These are phyloP conservation scores for Fusarium abutilonis DNA, from an alignment of 2,329 filamentous ascomycete species.

Conservation along the genomic window DNA sequence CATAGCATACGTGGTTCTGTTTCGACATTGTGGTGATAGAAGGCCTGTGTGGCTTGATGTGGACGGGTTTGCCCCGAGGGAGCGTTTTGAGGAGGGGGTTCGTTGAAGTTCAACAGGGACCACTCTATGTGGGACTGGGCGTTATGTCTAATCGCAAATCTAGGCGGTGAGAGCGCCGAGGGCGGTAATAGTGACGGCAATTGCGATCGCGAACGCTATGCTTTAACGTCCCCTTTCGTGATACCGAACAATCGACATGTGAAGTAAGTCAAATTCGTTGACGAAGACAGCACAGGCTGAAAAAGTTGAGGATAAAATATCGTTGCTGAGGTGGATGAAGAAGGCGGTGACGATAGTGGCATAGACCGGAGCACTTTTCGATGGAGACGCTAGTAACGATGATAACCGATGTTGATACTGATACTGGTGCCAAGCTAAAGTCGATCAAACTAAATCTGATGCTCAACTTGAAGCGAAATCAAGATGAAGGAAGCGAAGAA, in stretches of 20 bases:
- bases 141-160: constrained; percentile 38
- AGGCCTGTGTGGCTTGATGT: constrained; percentile 32
- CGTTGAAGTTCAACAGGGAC: constrained; percentile 42
- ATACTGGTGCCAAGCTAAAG: constrained; percentile 10
- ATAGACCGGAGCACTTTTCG: constrained; percentile 38
- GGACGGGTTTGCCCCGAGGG: constrained; percentile 35
- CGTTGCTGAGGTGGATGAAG: constrained; percentile 32
- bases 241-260: constrained; percentile 40
- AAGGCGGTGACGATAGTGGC: constrained; percentile 44
- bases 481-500: constrained; percentile 27
- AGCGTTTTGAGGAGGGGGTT: constrained; percentile 39
- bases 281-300: constrained; percentile 20
- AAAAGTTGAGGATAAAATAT: constrained; percentile 31
- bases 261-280: constrained; percentile 23
- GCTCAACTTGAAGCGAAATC: constrained; percentile 26
- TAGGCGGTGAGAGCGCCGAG: constrained; percentile 36
- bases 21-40: constrained; percentile 55
- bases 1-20: constrained; percentile 54
- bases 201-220: constrained; percentile 38
- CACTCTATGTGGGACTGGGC: constrained; percentile 46
- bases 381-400: constrained; percentile 32
- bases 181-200: constrained; percentile 17
- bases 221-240: constrained; percentile 42
- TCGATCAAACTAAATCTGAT: constrained; percentile 14
- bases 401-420: constrained; percentile 3